Evolutionary conservation across 257 asterid species (phyloP), one percentile per base, ranked within the genome.

Genomic region (Solanum corneliomulleri): DNA sequence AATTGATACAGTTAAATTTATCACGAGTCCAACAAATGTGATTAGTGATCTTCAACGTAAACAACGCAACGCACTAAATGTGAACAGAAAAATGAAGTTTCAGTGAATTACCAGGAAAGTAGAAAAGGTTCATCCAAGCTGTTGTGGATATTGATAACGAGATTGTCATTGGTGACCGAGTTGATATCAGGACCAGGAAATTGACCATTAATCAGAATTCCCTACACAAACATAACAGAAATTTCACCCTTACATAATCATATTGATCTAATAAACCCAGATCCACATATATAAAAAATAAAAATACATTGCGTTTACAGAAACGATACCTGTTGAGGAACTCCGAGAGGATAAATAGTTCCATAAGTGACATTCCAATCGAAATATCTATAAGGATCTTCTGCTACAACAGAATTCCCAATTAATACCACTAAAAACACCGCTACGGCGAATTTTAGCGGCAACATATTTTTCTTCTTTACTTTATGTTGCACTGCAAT

Each of bases 131-230:
- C 96, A 62, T 93, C 91, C 89, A 96, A 92, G 91, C 97, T 96
- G 91, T 96, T 96, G 86, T 89, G 90, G 58, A 96, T 96, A 49
- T 93, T 94, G 84, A 96, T 93, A 44, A 96, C 93, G 90, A 96
- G 92, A 76, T 94, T 96, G 74, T 96, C 97, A 85, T 96, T 96
- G 21, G 99, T 96, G 41, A 96, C 99, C 2, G 98, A 91, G 89
- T 91, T 84, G 52, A 96, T 94, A 31, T 96, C 98, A 20, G 98
- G 98, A 7, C 99, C 99, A 10, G 99, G 99, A 90, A 96, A 96
- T 74, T 96, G 98, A 4, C 98, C 98, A 81, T 96, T 95, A 88
- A 96, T 96, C 97, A 95, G 87, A 71, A 96, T 96, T 13, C 98
- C 98, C 99, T 96, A 90, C 86, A 66, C 29, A 76, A 44, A 80